These are phyloP conservation scores for Leccinum colubrinum DNA, from an alignment of 1,284 basidiomycete species.

Conservation along the genomic window DNA sequence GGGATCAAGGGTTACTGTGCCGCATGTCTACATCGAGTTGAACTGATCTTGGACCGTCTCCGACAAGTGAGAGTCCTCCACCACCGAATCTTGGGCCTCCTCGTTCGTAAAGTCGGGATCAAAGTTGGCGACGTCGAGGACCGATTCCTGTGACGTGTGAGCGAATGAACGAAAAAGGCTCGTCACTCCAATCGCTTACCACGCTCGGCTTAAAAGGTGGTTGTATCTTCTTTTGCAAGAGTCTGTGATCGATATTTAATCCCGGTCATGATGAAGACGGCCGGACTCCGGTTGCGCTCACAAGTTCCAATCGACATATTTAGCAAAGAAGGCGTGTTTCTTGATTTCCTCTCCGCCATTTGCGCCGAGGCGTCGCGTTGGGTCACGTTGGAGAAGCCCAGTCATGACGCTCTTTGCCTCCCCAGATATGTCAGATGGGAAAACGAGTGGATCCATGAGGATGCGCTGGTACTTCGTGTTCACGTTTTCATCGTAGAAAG, in stretches of 20 bases:
- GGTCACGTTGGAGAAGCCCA: constrained; percentile 88
- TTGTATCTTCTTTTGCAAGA: constrained; percentile 94
- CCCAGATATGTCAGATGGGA: constrained; percentile 86
- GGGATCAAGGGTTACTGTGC: too few relatives aligned
- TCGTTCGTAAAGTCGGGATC: constrained; percentile 95
- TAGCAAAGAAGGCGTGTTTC: constrained; percentile 92
- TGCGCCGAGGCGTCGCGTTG: constrained; percentile 79
- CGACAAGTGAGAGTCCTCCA: constrained; percentile 87
- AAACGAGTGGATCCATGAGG: constrained; percentile 89
- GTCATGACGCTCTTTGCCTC: constrained; percentile 91
- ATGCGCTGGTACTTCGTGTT: constrained; percentile 99
- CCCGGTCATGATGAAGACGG: background rate
- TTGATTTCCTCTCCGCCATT: constrained; percentile 98
- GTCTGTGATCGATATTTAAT: constrained; percentile 38
- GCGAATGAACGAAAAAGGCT: background rate
- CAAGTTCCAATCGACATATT: constrained; percentile 90
- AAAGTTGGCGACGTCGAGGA: constrained; percentile 87
- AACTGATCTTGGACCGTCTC: constrained; percentile 97
- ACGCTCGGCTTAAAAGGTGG: constrained; percentile 99
- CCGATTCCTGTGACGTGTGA: constrained; percentile 57
- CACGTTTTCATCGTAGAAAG: constrained; percentile 98
- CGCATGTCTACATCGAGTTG: constrained; percentile 36
- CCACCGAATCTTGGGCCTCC: constrained; percentile 90
- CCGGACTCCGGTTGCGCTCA: constrained; percentile 27
- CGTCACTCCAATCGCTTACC: constrained; percentile 44